These are phyloP conservation scores for Boletus semigastroideus DNA, from an alignment of 1,284 basidiomycete genomes.

Conservation along the genomic window DNA sequence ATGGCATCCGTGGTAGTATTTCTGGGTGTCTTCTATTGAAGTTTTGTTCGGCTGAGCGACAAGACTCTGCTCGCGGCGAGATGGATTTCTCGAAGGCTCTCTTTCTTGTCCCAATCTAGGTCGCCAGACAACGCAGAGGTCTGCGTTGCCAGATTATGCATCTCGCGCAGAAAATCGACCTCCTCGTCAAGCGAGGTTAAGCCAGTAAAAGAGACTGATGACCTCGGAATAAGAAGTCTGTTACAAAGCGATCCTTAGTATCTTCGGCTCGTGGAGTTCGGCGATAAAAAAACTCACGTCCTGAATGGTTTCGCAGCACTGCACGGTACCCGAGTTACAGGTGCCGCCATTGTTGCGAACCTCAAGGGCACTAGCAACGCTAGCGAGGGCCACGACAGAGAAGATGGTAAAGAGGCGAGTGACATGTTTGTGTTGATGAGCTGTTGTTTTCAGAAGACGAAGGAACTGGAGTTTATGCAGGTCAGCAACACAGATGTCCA, in stretches of 20 bases:
- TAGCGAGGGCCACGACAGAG: no score
- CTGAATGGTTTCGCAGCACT: no score
- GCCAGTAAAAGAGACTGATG: conserved; percentile 89
- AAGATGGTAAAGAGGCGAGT: no score
- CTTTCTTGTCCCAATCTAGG: neutral
- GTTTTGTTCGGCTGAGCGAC: neutral
- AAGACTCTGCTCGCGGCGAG: neutral
- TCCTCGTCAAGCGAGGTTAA: conserved; percentile 49
- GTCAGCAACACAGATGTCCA: no score
- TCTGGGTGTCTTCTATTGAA: neutral
- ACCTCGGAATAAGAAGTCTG: conserved; percentile 24
- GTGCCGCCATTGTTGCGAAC: no score
- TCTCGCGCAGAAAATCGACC: conserved; percentile 6
- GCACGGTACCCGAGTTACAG: no score
- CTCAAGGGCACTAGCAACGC: no score
- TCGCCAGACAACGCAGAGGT: neutral
- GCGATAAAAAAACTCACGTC: conserved; percentile 47
- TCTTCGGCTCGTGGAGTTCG: conserved; percentile 75
- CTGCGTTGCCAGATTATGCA: conserved; percentile 5
- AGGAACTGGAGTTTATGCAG: no score
- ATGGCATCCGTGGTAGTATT: neutral
- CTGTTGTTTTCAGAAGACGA: no score
- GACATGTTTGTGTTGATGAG: no score
- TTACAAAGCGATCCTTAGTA: conserved; percentile 40
- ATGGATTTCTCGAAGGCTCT: neutral